Evolutionary conservation across 768 basidiomycete genomes (phyloP).

Genomic region (Amanita brunnescens): DNA sequence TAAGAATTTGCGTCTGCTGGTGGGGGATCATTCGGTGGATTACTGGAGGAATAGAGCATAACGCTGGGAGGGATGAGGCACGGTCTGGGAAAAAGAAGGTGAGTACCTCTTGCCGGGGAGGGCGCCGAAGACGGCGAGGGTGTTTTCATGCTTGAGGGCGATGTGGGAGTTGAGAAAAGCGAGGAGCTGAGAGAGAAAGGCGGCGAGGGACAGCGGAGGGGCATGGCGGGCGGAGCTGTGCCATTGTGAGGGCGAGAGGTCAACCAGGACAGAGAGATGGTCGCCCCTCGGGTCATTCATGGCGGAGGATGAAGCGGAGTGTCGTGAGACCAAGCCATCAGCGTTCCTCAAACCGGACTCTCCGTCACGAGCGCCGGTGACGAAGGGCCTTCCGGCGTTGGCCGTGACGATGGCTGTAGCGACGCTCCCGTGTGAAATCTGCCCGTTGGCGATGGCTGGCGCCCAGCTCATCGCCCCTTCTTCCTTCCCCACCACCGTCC

Average conservation of each 20-base stretch:
- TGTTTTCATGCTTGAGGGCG: conserved; percentile 85
- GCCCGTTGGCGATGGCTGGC: conserved; percentile 47
- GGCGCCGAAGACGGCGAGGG: conserved; percentile 87
- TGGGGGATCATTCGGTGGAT: conserved; percentile 29
- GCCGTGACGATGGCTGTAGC: conserved; percentile 49
- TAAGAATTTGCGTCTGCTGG: conserved; percentile 71
- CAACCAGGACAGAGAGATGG: conserved; percentile 78
- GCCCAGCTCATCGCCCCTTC: conserved; percentile 36
- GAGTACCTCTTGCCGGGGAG: conserved; percentile 73
- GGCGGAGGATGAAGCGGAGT: background rate
- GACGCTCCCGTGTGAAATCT: conserved; percentile 49
- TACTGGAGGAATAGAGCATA: conserved; percentile 68
- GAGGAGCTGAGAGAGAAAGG: conserved; percentile 79
- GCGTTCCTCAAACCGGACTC: conserved; percentile 21
- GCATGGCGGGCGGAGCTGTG: conserved; percentile 46
- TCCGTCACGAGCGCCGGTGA: conserved; percentile 50
- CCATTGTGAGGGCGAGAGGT: conserved; percentile 86
- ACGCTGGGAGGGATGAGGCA: conserved; percentile 33
- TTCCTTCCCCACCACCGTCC: conserved; percentile 27
- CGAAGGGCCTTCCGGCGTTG: conserved; percentile 50
- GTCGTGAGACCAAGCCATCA: background rate
- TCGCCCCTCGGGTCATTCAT: conserved; percentile 24
- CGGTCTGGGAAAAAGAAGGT: background rate
- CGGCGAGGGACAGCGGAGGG: conserved; percentile 49
- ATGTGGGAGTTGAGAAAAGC: conserved; percentile 92